Evolutionary conservation across 1,139 yeast species (phyloP).

Genomic region (Yamadazyma sp.): DNA sequence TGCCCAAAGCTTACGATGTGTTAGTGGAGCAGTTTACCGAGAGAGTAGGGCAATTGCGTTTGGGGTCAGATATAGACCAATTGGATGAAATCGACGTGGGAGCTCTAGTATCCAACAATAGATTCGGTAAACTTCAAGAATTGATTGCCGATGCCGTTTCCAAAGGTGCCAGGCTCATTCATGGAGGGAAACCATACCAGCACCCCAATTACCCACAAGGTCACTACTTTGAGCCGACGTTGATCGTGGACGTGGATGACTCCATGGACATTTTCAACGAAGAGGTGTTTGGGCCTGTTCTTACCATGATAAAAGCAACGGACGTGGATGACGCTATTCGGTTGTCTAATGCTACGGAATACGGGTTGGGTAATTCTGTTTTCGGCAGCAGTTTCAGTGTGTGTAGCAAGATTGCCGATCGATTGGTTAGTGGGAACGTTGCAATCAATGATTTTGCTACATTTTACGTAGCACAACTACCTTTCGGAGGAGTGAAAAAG

Average conservation of each 20-base stretch:
- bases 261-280: constrained; percentile 79
- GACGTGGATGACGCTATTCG: constrained; percentile 65
- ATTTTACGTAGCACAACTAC: constrained; percentile 89
- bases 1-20: constrained; percentile 62
- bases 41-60: constrained; percentile 61
- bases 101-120: constrained; percentile 80
- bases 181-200: constrained; percentile 75
- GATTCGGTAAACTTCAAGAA: constrained; percentile 65
- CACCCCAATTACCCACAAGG: constrained; percentile 97
- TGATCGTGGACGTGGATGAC: constrained; percentile 76
- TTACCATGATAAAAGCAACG: constrained; percentile 73
- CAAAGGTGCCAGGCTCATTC: constrained; percentile 75
- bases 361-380: constrained; percentile 88
- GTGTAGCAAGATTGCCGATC: constrained; percentile 62
- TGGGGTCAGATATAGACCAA: constrained; percentile 92
- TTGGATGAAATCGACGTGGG: constrained; percentile 92
- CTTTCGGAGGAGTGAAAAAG: constrained; percentile 91
- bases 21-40: constrained; percentile 56
- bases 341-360: constrained; percentile 85
- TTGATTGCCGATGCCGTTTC: constrained; percentile 71
- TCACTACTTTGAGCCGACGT: constrained; percentile 86
- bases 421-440: constrained; percentile 79
- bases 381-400: constrained; percentile 64
- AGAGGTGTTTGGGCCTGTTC: constrained; percentile 92
- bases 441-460: constrained; percentile 98